Evolutionary conservation across 2,329 filamentous ascomycete genomes (phyloP).

Genomic region (Phoma sp.): DNA sequence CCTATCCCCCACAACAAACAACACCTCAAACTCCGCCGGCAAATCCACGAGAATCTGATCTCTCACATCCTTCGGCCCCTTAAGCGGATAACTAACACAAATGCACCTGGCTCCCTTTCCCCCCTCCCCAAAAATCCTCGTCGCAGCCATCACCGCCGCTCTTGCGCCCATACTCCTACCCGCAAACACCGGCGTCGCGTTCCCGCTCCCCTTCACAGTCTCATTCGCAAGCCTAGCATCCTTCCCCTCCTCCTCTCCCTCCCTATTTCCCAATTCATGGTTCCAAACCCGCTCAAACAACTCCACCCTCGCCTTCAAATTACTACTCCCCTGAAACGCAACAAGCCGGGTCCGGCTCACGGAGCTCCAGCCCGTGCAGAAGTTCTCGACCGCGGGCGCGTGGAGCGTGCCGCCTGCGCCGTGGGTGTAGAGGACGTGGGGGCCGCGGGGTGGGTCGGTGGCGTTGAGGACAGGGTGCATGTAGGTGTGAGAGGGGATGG

Average conservation of each 20-base stretch:
- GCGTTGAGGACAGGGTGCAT: no score
- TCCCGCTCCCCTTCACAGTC: no score
- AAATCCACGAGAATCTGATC: conserved; percentile 50
- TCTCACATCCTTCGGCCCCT: conserved; percentile 44
- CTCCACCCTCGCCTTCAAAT: conserved; percentile 47
- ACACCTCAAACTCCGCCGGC: conserved; percentile 34
- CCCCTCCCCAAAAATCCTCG: neutral
- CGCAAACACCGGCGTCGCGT: conserved; percentile 32
- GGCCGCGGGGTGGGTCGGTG: neutral
- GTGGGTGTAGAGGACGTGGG: conserved; percentile 50
- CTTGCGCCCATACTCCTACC: conserved; percentile 54
- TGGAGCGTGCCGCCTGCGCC: conserved; percentile 53
- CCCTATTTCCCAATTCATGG: conserved; percentile 10
- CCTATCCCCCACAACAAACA: conserved; percentile 49
- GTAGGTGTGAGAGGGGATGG: no score
- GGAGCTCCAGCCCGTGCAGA: conserved; percentile 43
- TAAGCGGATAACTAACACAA: conserved; percentile 51
- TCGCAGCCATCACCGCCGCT: conserved; percentile 49
- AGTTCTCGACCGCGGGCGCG: conserved; percentile 48
- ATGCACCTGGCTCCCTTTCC: conserved; percentile 31
- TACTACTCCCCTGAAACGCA: conserved; percentile 51
- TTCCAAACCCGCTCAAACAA: conserved; percentile 45
- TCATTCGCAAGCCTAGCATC: no score
- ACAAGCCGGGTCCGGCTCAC: conserved; percentile 23
- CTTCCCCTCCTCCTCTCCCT: neutral